Evolutionary conservation across 331 rosid species (phyloP), one percentile per base, ranked within the genome.

Genomic region (Saraca asoca): DNA sequence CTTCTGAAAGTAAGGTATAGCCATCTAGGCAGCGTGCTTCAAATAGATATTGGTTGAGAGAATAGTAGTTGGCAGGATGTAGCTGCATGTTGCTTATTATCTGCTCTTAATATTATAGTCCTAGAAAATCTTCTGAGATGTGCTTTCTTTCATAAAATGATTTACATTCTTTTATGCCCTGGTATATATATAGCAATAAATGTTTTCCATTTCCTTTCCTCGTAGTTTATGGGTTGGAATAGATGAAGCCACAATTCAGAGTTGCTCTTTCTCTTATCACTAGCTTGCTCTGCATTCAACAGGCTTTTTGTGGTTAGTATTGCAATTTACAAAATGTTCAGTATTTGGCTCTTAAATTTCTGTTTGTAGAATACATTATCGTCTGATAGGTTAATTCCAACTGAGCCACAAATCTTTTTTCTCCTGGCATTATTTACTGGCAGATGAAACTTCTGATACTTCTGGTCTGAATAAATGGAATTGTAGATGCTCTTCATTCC

Each of bases 261-360:
- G 78, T 78, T 78, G 53, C 58, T 71, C 73, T 83, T 70, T 65
- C 83, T 74, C 76, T 78, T 78, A 43, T 80, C 50, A 60, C 85
- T 63, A 80, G 78, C 87, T 80, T 83, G 68, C 65, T 87, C 71
- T 73, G 76, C 81, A 69, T 86, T 87, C 92, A 73, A 69, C 81
- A 20, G 67, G 69, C 83, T 54, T 33, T 80, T 64, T 83, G 91
- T 51, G 96, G 99, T 90, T 55, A 86, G 97, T 83, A 71, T 58
- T 37, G n/a, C 43, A 37, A 19, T 58, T 51, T 60, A 63, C 52
- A 64, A 50, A 29, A 34, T 51, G 14, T 13, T 34, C 17, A n/a
- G 55, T 39, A 35, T 31, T 54, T 71, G 57, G 29, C 61, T 48
- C 57, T 75, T 42, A 44, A 58, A 39, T 52, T 59, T 57, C 75